Percentiles rank a stretch among this genome's conserved stretches.
Evolutionary conservation across 495 filamentous ascomycete species (phyloP).

Genomic region (Neurospora sp.): DNA sequence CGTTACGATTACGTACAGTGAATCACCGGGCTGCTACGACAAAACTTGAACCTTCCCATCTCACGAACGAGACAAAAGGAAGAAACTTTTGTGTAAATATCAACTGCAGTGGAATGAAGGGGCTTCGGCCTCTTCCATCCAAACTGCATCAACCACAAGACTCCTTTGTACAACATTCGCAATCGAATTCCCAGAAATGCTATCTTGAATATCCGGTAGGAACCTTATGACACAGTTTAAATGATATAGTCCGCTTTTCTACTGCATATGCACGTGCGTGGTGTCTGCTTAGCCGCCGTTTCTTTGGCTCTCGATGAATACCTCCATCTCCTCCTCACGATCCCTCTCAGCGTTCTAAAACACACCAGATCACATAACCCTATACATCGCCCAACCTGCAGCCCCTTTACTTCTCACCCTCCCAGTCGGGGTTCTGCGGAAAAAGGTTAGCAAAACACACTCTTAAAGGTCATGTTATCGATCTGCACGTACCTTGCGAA

Average conservation of each 20-base stretch:
- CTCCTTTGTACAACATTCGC: background rate
- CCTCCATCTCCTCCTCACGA: background rate
- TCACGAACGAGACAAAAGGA: background rate
- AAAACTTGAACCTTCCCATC: background rate
- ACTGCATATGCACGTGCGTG: background rate
- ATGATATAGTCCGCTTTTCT: background rate
- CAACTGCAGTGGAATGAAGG: background rate
- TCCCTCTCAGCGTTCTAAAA: background rate
- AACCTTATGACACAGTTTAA: background rate
- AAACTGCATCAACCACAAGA: background rate
- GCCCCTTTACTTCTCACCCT: constrained; percentile 29
- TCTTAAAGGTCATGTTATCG: background rate
- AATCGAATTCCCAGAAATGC: background rate
- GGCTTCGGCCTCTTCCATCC: background rate
- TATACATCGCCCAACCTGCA: background rate
- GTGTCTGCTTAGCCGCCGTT: background rate
- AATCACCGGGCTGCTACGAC: background rate
- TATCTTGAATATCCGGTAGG: background rate
- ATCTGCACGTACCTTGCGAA: constrained; percentile 68
- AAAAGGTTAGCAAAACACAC: constrained; percentile 10
- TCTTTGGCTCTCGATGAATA: background rate
- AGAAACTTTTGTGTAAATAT: background rate
- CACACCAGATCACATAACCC: background rate
- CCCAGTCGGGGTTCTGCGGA: constrained; percentile 39
- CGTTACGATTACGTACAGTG: background rate